Percentiles rank a stretch among this genome's conserved stretches.
Evolutionary conservation across 768 basidiomycete genomes (phyloP).

Genomic region (Lentinula edodes): DNA sequence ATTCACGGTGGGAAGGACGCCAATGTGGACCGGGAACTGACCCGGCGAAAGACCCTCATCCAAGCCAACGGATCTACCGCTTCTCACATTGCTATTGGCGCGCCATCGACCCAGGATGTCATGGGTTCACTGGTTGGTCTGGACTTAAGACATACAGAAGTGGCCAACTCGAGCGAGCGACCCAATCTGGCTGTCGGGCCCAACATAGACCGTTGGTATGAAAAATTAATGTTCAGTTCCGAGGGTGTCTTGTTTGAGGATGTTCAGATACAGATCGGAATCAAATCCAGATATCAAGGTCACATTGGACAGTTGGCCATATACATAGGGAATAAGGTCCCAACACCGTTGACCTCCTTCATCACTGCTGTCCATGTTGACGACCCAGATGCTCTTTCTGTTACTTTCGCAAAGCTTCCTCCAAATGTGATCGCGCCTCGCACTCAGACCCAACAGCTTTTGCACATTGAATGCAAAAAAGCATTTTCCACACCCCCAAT

Average conservation of each 20-base stretch:
- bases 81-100: conserved; percentile 22
- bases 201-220: conserved; percentile 87
- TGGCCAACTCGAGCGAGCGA: conserved; percentile 26
- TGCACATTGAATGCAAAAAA: conserved; percentile 94
- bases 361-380: conserved; percentile 74
- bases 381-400: conserved; percentile 71
- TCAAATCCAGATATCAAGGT: conserved; percentile 96
- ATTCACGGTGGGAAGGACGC: conserved; percentile 91
- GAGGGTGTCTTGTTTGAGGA: conserved; percentile 97
- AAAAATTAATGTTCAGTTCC: conserved; percentile 67
- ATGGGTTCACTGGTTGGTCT: conserved; percentile 80
- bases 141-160: conserved; percentile 35
- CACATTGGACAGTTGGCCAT: conserved; percentile 91
- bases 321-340: conserved; percentile 94
- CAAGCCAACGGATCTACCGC: conserved; percentile 30
- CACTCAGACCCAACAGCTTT: conserved; percentile 86
- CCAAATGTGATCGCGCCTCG: conserved; percentile 74
- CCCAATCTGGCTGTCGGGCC: conserved; percentile 61
- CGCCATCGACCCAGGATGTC: conserved; percentile 45
- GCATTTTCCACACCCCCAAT: conserved; percentile 73
- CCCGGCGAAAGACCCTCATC: conserved; percentile 45
- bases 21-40: conserved; percentile 70
- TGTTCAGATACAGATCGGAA: conserved; percentile 88
- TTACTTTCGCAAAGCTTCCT: conserved; percentile 88
- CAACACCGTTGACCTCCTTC: conserved; percentile 85